These are phyloP conservation scores for Suillus brevipes DNA, from an alignment of 768 basidiomycete species.

Conservation along the genomic window DNA sequence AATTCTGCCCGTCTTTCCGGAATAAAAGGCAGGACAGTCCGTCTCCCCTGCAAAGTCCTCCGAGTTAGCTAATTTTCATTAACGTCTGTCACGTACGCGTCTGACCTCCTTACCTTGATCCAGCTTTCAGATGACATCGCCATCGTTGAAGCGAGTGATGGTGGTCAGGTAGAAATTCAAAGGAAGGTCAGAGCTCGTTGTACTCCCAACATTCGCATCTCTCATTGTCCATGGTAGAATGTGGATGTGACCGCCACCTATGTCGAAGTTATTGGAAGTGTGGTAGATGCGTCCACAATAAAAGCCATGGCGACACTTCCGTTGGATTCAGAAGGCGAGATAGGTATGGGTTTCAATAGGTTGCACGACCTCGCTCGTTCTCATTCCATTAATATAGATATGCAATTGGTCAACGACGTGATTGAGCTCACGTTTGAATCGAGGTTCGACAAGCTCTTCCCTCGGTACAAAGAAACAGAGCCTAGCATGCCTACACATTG, in stretches of 20 bases:
- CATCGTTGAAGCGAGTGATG: constrained; percentile 67
- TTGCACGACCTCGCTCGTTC: not conserved
- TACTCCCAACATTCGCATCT: not conserved
- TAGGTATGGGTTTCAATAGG: constrained; percentile 49
- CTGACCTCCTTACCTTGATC: constrained; percentile 10
- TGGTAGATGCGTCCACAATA: constrained; percentile 53
- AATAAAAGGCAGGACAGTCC: constrained; percentile 54
- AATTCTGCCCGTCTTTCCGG: constrained; percentile 59
- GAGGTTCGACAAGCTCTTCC: constrained; percentile 54
- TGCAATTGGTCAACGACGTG: constrained; percentile 61
- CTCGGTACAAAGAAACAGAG: constrained; percentile 7
- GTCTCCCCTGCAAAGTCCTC: constrained; percentile 62
- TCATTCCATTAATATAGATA: constrained; percentile 38
- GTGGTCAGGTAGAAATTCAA: constrained; percentile 58
- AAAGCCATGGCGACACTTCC: constrained; percentile 53
- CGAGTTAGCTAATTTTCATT: constrained; percentile 37
- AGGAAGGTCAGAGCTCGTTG: constrained; percentile 35
- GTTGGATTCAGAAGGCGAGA: constrained; percentile 51
- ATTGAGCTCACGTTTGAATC: constrained; percentile 62
- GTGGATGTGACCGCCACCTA: constrained; percentile 50
- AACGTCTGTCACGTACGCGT: not conserved
- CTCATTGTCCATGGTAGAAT: constrained; percentile 31
- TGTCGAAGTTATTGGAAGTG: constrained; percentile 69
- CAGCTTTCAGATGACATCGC: constrained; percentile 45
- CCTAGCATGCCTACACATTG: not conserved